Evolutionary conservation across 345 rosid genomes (phyloP).

Genomic region (Gossypium raimondii): DNA sequence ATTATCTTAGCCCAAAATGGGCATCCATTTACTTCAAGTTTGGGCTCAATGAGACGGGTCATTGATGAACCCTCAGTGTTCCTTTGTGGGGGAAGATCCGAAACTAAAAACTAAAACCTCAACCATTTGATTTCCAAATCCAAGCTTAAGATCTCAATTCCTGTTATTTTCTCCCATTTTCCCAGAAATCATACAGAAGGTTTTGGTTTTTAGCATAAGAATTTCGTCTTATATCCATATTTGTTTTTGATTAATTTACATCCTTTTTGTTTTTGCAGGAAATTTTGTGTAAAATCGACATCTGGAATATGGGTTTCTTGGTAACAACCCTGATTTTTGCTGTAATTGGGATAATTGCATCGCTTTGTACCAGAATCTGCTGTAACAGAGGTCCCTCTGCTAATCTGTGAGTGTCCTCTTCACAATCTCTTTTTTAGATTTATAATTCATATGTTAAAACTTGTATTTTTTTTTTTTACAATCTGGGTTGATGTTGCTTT

Average conservation of each 20-base stretch:
- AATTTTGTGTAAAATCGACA: conserved; percentile 25
- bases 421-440: neutral
- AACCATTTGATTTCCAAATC: neutral
- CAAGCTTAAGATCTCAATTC: neutral
- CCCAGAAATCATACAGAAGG: neutral
- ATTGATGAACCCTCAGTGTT: neutral
- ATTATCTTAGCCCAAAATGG: neutral
- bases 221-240: neutral
- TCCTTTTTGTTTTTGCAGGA: conserved; percentile 19
- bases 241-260: neutral
- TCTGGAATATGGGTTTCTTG: conserved; percentile 70
- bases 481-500: neutral
- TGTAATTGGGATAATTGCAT: conserved; percentile 70
- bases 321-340: conserved; percentile 75
- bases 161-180: conserved; percentile 2
- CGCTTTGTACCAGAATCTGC: conserved; percentile 81
- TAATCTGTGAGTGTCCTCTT: conserved; percentile 54
- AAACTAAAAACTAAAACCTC: neutral
- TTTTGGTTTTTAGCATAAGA: neutral
- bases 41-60: neutral
- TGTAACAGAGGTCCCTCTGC: conserved; percentile 88
- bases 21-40: neutral
- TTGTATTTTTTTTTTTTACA: neutral
- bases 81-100: neutral
- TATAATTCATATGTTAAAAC: neutral